Base-by-base conservation (phyloP, 2,329 filamentous ascomycete genomes). In the Anisogramma anomala region DNA sequence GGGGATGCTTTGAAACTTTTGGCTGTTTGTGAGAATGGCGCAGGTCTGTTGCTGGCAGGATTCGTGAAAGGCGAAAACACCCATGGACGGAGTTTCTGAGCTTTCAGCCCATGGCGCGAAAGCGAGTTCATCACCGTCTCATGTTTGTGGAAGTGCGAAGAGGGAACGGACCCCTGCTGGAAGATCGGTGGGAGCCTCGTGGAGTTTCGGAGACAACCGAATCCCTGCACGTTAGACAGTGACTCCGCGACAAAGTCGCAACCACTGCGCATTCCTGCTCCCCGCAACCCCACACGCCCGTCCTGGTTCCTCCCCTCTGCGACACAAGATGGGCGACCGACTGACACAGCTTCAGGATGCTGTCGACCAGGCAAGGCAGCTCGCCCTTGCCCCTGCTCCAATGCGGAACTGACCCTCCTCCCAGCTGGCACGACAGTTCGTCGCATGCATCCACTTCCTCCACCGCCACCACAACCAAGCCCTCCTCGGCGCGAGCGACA, bases 301-400 rank as follows among this genome's bases (percentile, higher is more conserved):
- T 22, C 40, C 3, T 17, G 30, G 39, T n/a, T 10, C 15, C 5
- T 20, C n/a, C 20, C 22, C 19, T 25, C n/a, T 31, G 48, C 53
- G 17, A 46, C 34, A 23, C 48, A 60, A 49, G 6, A 86, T 86
- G 78, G 72, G 73, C 20, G 85, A 93, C 57, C 71, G 81, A 48
- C 70, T 93, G 43, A 89, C 85, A 1, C 84, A 91, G 59, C 69
- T 91, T 43, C 85, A 93, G 62, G 84, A 91, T 65, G 80, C 83
- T 60, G 75, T 89, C 46, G 84, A 91, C 55, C 78, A 87, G 71
- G 84, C 84, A 64, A 25, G 61, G 34, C 34, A 11, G n/a, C 42
- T 6, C 26, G 37, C 45, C 33, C 15, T n/a, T n/a, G n/a, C 15
- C n/a, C 10, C 11, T 4, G 10, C 35, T 25, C 11, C 8, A 33